Evolutionary conservation across 106 monocot genomes (phyloP).

Genomic region (Dendrobium officinale): DNA sequence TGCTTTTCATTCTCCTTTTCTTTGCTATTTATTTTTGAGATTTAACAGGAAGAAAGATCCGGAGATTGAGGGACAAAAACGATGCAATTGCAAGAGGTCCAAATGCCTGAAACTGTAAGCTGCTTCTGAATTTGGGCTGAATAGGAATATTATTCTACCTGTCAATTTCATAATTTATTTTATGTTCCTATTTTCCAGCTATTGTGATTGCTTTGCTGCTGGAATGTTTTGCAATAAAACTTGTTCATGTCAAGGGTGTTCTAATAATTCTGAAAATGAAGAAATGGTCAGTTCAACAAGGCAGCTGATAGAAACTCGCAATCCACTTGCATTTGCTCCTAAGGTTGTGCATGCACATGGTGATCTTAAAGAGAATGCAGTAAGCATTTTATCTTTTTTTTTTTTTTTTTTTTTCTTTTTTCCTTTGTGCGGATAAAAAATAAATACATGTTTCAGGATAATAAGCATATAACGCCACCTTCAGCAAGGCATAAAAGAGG

Average conservation of each 20-base stretch:
- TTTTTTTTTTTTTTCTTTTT: neutral
- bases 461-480: constrained; percentile 23
- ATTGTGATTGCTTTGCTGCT: constrained; percentile 69
- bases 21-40: neutral
- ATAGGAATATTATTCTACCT: neutral
- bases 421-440: neutral
- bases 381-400: constrained; percentile 18
- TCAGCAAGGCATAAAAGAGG: constrained; percentile 58
- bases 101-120: constrained; percentile 74
- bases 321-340: constrained; percentile 68
- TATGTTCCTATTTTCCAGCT: constrained; percentile 28
- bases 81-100: constrained; percentile 61
- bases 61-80: constrained; percentile 44
- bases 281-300: constrained; percentile 28
- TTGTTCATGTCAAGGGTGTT: constrained; percentile 51
- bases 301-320: constrained; percentile 46
- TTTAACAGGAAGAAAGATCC: constrained; percentile 38
- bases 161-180: constrained; percentile 1
- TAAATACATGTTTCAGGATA: constrained; percentile 24
- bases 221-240: constrained; percentile 37
- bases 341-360: constrained; percentile 35
- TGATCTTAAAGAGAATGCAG: constrained; percentile 17
- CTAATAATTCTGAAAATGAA: constrained; percentile 33
- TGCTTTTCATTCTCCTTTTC: neutral
- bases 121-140: constrained; percentile 5